phyloP scores from a whole-genome alignment of 306 rosid species.

The Medicago arabica region DNA sequence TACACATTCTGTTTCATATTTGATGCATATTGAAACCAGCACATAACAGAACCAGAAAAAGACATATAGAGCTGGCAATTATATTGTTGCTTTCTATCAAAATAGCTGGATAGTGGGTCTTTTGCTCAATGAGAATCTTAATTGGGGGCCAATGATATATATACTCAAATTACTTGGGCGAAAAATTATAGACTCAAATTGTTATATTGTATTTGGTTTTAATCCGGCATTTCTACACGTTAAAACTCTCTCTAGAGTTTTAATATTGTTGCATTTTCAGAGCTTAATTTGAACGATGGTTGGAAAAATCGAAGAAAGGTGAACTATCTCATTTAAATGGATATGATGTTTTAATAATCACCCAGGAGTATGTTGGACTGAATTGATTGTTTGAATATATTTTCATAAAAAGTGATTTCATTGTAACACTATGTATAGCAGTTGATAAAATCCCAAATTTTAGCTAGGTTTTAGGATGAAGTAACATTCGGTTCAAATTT shows the following conservation, averaged over 20 bases:
- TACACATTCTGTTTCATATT: background rate
- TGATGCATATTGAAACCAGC: background rate
- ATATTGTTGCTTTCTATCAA: constrained; percentile 46
- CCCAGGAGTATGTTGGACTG: background rate
- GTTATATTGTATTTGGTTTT: no score
- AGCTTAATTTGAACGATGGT: no score
- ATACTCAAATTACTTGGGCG: background rate
- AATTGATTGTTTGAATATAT: background rate
- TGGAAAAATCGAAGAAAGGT: no score
- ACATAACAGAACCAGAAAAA: background rate
- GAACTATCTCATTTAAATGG: background rate
- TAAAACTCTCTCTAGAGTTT: no score
- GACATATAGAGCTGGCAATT: constrained; percentile 46
- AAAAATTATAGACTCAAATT: no score
- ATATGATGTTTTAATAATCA: background rate
- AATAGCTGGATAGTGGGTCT: constrained; percentile 49
- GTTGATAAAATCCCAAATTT: background rate
- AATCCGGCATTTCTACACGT: no score
- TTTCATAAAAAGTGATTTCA: no score
- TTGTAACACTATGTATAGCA: background rate
- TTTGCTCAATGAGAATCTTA: constrained; percentile 36
- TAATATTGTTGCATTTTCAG: no score
- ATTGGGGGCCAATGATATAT: constrained; percentile 50
- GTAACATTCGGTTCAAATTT: background rate
- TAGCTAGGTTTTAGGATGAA: background rate